Conservation (phyloP, 164 flowering plant species). For the Litsea cubeba region DNA sequence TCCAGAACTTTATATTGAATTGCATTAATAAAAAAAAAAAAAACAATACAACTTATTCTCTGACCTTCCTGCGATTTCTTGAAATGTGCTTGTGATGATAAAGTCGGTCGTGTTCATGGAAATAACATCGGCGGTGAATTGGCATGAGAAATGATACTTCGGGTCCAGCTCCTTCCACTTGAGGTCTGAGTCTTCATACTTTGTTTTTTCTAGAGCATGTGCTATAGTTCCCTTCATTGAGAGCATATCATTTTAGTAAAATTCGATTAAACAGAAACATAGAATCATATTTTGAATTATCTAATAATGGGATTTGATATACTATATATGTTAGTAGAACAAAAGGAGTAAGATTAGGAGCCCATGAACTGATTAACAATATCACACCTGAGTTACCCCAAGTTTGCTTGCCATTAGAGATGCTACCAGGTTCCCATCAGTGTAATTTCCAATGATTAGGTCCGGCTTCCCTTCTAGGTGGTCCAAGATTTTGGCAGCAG, state of each 20-base stretch:
- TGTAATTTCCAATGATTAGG: slow-evolving; percentile 87
- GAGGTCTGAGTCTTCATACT: slow-evolving; percentile 88
- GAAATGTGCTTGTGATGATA: slow-evolving; percentile 92
- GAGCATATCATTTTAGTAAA: neutral
- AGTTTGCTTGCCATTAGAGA: slow-evolving; percentile 83
- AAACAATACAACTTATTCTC: neutral
- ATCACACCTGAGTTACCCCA: slow-evolving; percentile 66
- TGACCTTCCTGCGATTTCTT: slow-evolving; percentile 97
- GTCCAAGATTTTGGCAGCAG: slow-evolving; percentile 55
- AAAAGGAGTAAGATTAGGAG: neutral
- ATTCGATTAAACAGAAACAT: neutral
- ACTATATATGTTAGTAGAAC: too few species aligned
- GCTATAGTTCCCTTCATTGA: slow-evolving; percentile 79
- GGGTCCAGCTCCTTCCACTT: slow-evolving; percentile 79
- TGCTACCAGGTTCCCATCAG: slow-evolving; percentile 89
- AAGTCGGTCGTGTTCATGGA: slow-evolving; percentile 94
- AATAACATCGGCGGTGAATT: slow-evolving; percentile 84
- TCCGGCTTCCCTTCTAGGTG: slow-evolving; percentile 85
- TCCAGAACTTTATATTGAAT: neutral
- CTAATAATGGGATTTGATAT: neutral
- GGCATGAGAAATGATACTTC: slow-evolving; percentile 93
- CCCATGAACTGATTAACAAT: neutral
- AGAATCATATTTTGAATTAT: too few species aligned
- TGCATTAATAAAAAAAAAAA: neutral
- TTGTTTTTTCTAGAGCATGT: slow-evolving; percentile 97